Percentiles rank a stretch among this genome's conserved stretches.
These are phyloP conservation scores for Fusarium sororula DNA, from an alignment of 2,329 filamentous ascomycete genomes.

Conservation along the genomic window DNA sequence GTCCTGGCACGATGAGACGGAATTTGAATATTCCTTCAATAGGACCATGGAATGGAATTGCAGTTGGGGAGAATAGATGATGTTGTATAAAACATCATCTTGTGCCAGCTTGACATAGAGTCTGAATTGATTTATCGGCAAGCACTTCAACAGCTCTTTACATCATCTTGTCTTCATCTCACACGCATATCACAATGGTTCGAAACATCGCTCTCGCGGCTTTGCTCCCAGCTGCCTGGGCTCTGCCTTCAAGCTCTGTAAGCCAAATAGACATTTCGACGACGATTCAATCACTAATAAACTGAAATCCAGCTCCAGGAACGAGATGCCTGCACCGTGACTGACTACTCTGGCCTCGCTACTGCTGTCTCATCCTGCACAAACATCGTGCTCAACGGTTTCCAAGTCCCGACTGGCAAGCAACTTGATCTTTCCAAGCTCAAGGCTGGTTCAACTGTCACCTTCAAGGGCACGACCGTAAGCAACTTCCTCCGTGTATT, in stretches of 20 bases:
- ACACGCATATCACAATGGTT: neutral
- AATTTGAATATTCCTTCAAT: neutral
- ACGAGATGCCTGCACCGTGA: neutral
- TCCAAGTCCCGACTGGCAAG: slow-evolving; percentile 12
- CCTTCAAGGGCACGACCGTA: neutral
- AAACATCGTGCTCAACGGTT: slow-evolving; percentile 12
- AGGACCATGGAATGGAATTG: rapidly evolving
- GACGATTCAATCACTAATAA: rapidly evolving
- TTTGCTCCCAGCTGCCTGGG: neutral
- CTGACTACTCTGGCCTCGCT: neutral
- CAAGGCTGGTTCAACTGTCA: neutral
- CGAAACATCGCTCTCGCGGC: neutral
- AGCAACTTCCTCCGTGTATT: rapidly evolving
- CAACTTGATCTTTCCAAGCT: slow-evolving; percentile 10
- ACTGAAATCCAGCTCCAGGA: neutral
- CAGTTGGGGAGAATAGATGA: no score
- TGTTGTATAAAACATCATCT: neutral
- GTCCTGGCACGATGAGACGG: neutral
- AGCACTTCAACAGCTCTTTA: rapidly evolving
- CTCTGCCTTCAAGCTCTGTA: neutral
- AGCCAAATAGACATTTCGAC: rapidly evolving
- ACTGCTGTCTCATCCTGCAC: neutral
- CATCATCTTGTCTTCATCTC: neutral
- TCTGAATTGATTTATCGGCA: neutral
- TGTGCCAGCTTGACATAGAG: rapidly evolving